These are phyloP conservation scores for Alternaria sp. DNA, from an alignment of 2,329 filamentous ascomycete species.

Conservation along the genomic window DNA sequence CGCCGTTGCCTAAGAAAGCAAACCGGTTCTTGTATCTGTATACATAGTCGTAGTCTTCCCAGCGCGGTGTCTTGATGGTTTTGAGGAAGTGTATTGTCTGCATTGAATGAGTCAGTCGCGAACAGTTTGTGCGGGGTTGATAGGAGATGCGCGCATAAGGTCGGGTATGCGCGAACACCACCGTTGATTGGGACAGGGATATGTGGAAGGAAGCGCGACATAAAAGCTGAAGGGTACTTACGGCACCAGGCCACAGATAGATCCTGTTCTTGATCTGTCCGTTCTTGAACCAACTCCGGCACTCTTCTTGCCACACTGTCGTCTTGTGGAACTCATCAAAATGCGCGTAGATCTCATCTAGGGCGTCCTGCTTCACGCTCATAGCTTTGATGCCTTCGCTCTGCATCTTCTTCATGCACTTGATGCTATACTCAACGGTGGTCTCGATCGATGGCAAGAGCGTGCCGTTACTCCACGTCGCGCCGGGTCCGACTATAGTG, in stretches of 20 bases:
- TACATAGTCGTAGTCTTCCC: conserved; percentile 55
- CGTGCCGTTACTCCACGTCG: conserved; percentile 55
- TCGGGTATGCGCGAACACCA: neutral
- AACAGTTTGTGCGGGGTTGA: conserved; percentile 7
- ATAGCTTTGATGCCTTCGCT: conserved; percentile 41
- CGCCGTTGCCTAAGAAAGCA: conserved; percentile 46
- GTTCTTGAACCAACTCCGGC: conserved; percentile 46
- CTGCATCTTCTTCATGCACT: conserved; percentile 44
- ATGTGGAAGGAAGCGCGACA: neutral
- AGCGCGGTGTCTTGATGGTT: conserved; percentile 50
- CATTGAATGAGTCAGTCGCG: conserved; percentile 30
- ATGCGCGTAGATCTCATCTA: conserved; percentile 40
- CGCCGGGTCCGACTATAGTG: conserved; percentile 51
- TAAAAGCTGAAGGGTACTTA: conserved; percentile 22
- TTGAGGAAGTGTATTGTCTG: conserved; percentile 50
- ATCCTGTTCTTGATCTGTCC: conserved; percentile 42
- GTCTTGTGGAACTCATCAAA: conserved; percentile 40
- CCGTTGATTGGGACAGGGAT: neutral
- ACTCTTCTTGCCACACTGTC: conserved; percentile 43
- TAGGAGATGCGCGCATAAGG: neutral
- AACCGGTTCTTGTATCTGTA: conserved; percentile 47
- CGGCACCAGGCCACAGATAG: conserved; percentile 42
- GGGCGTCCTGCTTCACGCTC: conserved; percentile 38
- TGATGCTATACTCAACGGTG: conserved; percentile 43
- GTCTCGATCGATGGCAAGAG: conserved; percentile 55